Conservation (phyloP, 1,139 yeast genomes). For the Geotrichum candidum region DNA sequence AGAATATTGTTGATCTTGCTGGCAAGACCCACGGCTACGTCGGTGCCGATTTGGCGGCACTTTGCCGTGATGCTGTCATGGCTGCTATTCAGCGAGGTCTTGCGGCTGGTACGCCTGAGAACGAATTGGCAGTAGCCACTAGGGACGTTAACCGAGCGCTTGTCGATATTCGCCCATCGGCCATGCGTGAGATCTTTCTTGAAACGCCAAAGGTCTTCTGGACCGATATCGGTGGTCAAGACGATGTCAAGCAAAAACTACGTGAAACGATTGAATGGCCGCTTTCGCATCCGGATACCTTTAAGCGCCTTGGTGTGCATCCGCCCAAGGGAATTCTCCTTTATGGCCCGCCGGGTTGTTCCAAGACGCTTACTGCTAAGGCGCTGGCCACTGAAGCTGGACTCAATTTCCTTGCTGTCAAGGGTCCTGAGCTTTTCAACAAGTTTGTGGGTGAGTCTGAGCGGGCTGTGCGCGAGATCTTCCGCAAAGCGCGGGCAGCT, state of each 20-base stretch:
- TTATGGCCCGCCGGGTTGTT: conserved; percentile 97
- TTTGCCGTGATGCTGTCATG: conserved; percentile 86
- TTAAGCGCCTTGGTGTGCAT: conserved; percentile 66
- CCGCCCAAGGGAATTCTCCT: conserved; percentile 89
- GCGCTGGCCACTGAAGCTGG: conserved; percentile 96
- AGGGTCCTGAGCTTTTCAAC: conserved; percentile 92
- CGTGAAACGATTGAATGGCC: conserved; percentile 91
- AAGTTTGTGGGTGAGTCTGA: conserved; percentile 95
- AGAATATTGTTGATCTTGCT: conserved; percentile 55
- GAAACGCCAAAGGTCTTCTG: conserved; percentile 93
- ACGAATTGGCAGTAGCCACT: conserved; percentile 37
- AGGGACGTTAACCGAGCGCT: conserved; percentile 63
- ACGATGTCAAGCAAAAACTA: conserved; percentile 67
- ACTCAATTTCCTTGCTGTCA: conserved; percentile 82
- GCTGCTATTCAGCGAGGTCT: conserved; percentile 64
- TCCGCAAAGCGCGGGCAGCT: conserved; percentile 87
- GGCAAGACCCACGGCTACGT: conserved; percentile 91
- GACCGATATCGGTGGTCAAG: conserved; percentile 96
- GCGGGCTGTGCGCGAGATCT: conserved; percentile 79
- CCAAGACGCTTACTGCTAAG: conserved; percentile 88
- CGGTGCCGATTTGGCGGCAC: conserved; percentile 88
- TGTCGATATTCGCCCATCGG: conserved; percentile 81
- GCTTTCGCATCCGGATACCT: conserved; percentile 72
- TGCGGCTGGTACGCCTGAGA: conserved; percentile 34
- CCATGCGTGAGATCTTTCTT: conserved; percentile 90